Percentiles rank a stretch among this genome's conserved stretches.
Evolutionary conservation across 306 rosid species (phyloP).

Genomic region (Vigna trinervia): DNA sequence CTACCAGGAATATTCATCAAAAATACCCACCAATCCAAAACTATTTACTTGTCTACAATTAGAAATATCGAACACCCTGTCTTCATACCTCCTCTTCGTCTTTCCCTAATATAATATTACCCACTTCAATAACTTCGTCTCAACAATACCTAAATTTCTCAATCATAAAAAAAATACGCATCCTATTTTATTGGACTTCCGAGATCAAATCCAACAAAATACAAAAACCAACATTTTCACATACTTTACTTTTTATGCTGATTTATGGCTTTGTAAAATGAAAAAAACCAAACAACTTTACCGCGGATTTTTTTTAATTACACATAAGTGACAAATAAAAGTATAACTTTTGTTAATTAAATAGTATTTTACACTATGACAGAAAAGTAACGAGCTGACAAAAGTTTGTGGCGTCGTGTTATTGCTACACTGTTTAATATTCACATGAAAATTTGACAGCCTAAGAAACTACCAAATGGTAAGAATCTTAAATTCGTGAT

Average conservation of each 20-base stretch:
- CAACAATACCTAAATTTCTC: neutral
- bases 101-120: slow-evolving; percentile 7
- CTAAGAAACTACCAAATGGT: neutral
- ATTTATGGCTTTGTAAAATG: neutral
- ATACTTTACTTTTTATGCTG: neutral
- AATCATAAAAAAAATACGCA: neutral
- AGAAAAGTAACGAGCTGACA: neutral
- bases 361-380: neutral
- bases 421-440: neutral
- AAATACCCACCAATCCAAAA: slow-evolving; percentile 15
- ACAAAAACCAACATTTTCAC: neutral
- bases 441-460: neutral
- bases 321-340: neutral
- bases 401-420: neutral
- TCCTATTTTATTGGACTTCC: neutral
- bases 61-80: slow-evolving; percentile 22
- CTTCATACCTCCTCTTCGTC: neutral
- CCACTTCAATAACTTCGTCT: neutral
- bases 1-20: slow-evolving; percentile 24
- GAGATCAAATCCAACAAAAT: slow-evolving; percentile 17
- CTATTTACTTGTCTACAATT: neutral
- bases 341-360: neutral
- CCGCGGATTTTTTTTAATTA: neutral
- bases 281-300: neutral
- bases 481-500: slow-evolving; percentile 1